These are phyloP conservation scores for Fraxinus sp. DNA, from an alignment of 305 asterid genomes.

Conservation along the genomic window DNA sequence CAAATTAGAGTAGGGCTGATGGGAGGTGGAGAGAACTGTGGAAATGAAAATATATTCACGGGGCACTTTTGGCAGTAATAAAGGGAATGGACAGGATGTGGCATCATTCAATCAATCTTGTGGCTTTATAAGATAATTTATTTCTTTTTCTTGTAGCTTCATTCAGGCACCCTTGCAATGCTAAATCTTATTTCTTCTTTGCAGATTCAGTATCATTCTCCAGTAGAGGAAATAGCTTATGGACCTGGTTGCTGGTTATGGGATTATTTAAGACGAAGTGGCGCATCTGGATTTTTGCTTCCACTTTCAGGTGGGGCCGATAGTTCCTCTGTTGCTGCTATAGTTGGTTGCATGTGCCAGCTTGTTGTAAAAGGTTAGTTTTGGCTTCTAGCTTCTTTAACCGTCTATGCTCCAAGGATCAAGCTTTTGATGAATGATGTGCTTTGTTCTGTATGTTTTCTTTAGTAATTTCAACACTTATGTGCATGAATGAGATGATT, in stretches of 20 bases:
- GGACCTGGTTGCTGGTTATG: slow-evolving; percentile 98
- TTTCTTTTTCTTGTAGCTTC: slow-evolving; percentile 28
- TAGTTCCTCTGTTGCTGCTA: slow-evolving; percentile 90
- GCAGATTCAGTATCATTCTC: slow-evolving; percentile 83
- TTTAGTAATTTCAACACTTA: not conserved
- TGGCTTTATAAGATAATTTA: slow-evolving; percentile 4
- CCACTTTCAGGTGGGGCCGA: slow-evolving; percentile 99
- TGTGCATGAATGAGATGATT: slow-evolving; percentile 6
- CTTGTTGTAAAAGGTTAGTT: slow-evolving; percentile 74
- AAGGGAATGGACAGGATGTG: not conserved
- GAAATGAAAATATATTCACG: not conserved
- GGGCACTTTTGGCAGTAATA: not conserved
- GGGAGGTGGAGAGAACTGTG: not conserved
- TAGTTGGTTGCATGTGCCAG: slow-evolving; percentile 98
- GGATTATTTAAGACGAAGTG: slow-evolving; percentile 89
- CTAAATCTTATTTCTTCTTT: slow-evolving; percentile 13
- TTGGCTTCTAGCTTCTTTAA: slow-evolving; percentile 11
- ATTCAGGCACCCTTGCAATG: slow-evolving; percentile 9
- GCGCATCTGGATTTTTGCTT: slow-evolving; percentile 92
- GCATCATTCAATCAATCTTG: not conserved
- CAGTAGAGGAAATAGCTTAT: slow-evolving; percentile 90
- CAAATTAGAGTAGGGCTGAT: not conserved
- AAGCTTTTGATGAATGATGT: slow-evolving; percentile 16
- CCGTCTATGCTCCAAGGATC: slow-evolving; percentile 58
- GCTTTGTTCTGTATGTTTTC: slow-evolving; percentile 1